Conservation (phyloP, 2,329 filamentous ascomycete genomes). For the Neoscytalidium dimidiatum region DNA sequence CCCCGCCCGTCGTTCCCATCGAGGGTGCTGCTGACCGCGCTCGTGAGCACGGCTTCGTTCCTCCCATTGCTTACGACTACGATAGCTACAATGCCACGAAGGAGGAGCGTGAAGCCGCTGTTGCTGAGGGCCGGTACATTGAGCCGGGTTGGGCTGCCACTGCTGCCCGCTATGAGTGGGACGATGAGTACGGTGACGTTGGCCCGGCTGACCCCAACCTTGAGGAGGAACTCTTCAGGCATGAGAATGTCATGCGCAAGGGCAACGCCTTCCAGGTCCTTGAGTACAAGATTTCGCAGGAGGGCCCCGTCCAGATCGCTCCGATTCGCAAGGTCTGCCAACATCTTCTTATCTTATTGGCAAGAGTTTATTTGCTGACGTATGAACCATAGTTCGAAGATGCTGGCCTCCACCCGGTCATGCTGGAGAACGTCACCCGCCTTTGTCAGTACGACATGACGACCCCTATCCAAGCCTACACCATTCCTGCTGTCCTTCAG, state of each 20-base stretch:
- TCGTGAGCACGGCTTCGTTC: conserved; percentile 46
- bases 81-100: conserved; percentile 29
- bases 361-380: conserved; percentile 30
- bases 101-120: conserved; percentile 27
- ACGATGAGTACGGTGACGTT: conserved; percentile 82
- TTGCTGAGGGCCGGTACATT: neutral
- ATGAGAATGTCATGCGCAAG: conserved; percentile 54
- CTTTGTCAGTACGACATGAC: conserved; percentile 71
- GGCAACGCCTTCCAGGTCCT: conserved; percentile 66
- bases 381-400: conserved; percentile 64
- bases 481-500: conserved; percentile 74
- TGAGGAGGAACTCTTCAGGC: conserved; percentile 73
- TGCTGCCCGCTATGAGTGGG: conserved; percentile 77
- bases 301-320: conserved; percentile 49
- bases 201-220: conserved; percentile 71
- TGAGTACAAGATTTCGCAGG: conserved; percentile 52
- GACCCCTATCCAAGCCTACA: conserved; percentile 86
- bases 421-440: conserved; percentile 72
- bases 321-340: conserved; percentile 54
- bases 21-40: conserved; percentile 19
- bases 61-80: conserved; percentile 54
- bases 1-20: neutral
- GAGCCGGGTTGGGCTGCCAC: conserved; percentile 51
- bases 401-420: conserved; percentile 81
- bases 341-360: no score